These are phyloP conservation scores for Biscogniauxia mediterranea DNA, from an alignment of 2,329 filamentous ascomycete species.

Conservation along the genomic window DNA sequence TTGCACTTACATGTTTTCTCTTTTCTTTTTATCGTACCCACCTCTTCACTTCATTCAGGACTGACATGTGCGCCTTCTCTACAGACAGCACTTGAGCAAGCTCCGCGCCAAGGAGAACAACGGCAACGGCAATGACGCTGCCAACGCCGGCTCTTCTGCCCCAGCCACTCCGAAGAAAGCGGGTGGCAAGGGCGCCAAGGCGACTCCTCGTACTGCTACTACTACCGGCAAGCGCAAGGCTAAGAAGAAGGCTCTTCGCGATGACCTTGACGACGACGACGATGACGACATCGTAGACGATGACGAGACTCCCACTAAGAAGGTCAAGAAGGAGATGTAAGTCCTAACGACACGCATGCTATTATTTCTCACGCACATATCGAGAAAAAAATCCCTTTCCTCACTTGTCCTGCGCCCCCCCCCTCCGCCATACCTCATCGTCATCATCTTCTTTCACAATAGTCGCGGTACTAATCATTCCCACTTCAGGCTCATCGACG, in stretches of 20 bases:
- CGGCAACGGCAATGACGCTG: constrained; percentile 22
- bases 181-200: neutral
- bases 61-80: constrained; percentile 8
- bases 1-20: constrained; percentile 2
- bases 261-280: neutral
- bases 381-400: no score
- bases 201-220: neutral
- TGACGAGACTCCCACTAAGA: neutral
- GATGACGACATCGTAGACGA: neutral
- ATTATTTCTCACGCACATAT: neutral
- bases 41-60: neutral
- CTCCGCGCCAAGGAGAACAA: constrained; percentile 34
- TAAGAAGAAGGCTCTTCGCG: neutral
- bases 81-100: constrained; percentile 48
- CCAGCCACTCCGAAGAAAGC: neutral
- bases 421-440: no score
- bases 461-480: no score
- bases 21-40: neutral
- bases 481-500: no score
- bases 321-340: neutral
- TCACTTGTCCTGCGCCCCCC: no score
- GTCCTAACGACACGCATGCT: neutral
- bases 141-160: no score
- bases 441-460: no score
- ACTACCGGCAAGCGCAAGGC: neutral